Evolutionary conservation across 345 rosid species (phyloP).

Genomic region (Excoecaria cochinchinensis): DNA sequence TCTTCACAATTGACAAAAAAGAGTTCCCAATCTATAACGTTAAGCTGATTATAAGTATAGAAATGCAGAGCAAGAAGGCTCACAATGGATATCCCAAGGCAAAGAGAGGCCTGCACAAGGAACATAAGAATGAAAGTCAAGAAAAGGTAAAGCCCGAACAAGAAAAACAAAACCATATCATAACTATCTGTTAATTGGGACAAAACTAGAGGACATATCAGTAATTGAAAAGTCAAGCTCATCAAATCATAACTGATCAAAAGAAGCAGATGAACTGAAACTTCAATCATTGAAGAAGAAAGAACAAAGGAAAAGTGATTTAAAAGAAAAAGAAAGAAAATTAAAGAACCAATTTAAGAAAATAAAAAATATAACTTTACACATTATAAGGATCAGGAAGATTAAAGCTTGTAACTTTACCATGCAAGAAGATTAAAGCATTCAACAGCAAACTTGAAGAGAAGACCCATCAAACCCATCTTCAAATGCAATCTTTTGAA

Average conservation of each 20-base stretch:
- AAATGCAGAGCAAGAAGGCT: neutral
- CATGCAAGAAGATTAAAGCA: slow-evolving; percentile 31
- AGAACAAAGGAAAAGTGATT: neutral
- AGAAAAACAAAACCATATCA: neutral
- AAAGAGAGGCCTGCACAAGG: slow-evolving; percentile 32
- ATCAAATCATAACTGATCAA: no score
- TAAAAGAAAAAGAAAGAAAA: neutral
- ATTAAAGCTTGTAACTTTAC: neutral
- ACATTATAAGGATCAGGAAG: no score
- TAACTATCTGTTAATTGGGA: neutral
- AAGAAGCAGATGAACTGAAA: no score
- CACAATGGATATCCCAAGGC: slow-evolving; percentile 42
- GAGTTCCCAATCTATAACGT: no score
- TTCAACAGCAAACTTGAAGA: slow-evolving; percentile 15
- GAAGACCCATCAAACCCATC: slow-evolving; percentile 19
- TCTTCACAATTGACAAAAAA: no score
- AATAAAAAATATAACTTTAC: no score
- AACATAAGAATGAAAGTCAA: neutral
- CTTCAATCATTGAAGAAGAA: neutral
- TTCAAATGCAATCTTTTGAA: neutral
- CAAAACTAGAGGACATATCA: neutral
- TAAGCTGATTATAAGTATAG: neutral
- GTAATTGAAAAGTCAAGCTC: no score
- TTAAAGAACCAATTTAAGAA: no score
- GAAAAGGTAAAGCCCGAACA: neutral